These are phyloP conservation scores for Flammula alnicola DNA, from an alignment of 1,284 basidiomycete genomes.

Conservation along the genomic window DNA sequence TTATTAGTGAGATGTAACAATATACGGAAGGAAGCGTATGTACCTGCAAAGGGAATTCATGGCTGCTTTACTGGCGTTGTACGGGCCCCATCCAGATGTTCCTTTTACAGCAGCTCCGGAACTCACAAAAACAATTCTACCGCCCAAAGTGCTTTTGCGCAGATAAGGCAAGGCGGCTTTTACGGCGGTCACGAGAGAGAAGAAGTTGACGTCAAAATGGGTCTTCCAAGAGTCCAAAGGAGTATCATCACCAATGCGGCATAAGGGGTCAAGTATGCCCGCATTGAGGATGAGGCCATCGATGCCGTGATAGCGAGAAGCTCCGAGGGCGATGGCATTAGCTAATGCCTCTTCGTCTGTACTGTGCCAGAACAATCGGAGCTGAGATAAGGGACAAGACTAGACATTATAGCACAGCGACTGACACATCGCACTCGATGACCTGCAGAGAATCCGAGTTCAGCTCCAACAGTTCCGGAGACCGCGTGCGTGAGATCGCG, in stretches of 20 bases:
- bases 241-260: constrained; percentile 44
- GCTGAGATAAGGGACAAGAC: constrained; percentile 21
- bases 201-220: constrained; percentile 84
- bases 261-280: constrained; percentile 59
- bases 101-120: constrained; percentile 79
- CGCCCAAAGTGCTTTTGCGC: constrained; percentile 61
- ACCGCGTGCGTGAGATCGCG: constrained; percentile 72
- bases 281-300: constrained; percentile 85
- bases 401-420: constrained; percentile 26
- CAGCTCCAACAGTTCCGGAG: constrained; percentile 66
- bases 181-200: constrained; percentile 75
- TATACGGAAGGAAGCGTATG: constrained; percentile 24
- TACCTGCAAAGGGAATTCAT: constrained; percentile 83
- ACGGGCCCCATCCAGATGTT: constrained; percentile 75
- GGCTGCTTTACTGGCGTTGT: constrained; percentile 83
- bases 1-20: constrained; percentile 48
- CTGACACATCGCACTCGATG: constrained; percentile 77
- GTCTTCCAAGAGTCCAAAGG: constrained; percentile 56
- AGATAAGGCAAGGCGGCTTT: constrained; percentile 70
- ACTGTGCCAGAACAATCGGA: constrained; percentile 37
- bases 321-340: constrained; percentile 51
- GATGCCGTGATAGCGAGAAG: constrained; percentile 60
- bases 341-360: constrained; percentile 62
- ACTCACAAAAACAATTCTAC: constrained; percentile 78
- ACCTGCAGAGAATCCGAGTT: constrained; percentile 52